A percentile compares a stretch with the other conserved stretches of the same genome.
Conservation (phyloP, 78 protist species). For the Tieghemostelium lacteum region DNA sequence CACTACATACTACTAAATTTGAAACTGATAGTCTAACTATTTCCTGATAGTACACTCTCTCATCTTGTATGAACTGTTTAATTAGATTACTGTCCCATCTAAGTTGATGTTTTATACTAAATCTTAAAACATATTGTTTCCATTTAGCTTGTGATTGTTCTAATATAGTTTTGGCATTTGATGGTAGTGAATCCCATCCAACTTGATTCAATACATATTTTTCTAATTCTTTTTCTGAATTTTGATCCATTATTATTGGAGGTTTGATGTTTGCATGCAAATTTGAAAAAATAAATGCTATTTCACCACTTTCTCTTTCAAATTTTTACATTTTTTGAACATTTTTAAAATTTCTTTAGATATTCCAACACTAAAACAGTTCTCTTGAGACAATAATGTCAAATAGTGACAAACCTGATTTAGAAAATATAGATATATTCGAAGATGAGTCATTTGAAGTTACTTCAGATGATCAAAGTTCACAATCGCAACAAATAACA, state of each 20-base stretch:
- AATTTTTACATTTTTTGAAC: no score
- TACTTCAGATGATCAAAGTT: no score
- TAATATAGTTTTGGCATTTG: slow-evolving; percentile 54
- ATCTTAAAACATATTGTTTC: slow-evolving; percentile 65
- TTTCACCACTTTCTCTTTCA: no score
- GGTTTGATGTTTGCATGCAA: no score
- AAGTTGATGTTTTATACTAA: slow-evolving; percentile 78
- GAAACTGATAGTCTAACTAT: slow-evolving; percentile 63
- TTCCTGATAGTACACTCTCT: slow-evolving; percentile 79
- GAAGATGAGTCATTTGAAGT: no score
- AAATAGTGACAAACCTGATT: no score
- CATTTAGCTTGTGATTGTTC: slow-evolving; percentile 72
- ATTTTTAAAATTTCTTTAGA: no score
- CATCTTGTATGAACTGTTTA: slow-evolving; percentile 52
- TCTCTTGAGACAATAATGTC: no score
- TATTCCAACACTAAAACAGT: no score
- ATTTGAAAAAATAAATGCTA: no score
- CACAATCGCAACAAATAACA: no score
- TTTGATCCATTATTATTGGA: slow-evolving; percentile 78
- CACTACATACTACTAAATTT: slow-evolving; percentile 48
- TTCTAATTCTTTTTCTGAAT: slow-evolving; percentile 80
- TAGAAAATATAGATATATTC: no score
- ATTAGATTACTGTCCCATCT: slow-evolving; percentile 80
- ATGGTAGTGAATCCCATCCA: slow-evolving; percentile 77
- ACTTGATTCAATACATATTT: slow-evolving; percentile 56